Conservation (phyloP, 148 eudicot genomes). For the Salicornia ramosissima region DNA sequence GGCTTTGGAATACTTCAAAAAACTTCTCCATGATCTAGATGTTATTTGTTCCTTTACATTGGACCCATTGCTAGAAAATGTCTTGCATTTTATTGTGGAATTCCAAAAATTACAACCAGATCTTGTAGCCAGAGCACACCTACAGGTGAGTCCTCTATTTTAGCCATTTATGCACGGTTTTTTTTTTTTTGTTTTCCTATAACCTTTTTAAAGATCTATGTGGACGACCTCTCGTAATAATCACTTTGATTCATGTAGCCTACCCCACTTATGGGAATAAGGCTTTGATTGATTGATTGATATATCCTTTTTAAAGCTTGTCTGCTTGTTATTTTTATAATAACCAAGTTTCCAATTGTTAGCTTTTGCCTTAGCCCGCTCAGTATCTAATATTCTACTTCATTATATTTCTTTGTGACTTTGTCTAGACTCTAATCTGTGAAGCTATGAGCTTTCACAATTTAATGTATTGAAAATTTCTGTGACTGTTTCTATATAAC, state of each 20-base stretch:
- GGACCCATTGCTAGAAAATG: slow-evolving; percentile 64
- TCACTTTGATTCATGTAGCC: too few relatives aligned
- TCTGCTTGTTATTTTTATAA: background rate
- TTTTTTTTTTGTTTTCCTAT: too few relatives aligned
- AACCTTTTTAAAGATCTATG: background rate
- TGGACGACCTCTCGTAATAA: too few relatives aligned
- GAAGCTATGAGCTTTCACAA: background rate
- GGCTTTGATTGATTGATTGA: too few relatives aligned
- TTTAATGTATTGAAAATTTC: background rate
- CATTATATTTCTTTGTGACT: background rate
- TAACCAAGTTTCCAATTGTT: background rate
- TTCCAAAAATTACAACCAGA: slow-evolving; percentile 90
- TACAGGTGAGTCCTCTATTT: slow-evolving; percentile 56
- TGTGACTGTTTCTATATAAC: background rate
- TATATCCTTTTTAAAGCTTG: background rate
- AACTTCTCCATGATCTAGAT: slow-evolving; percentile 87
- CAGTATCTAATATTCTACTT: background rate
- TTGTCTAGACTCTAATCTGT: background rate
- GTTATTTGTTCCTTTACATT: slow-evolving; percentile 64
- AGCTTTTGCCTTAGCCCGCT: background rate
- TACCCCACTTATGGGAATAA: too few relatives aligned
- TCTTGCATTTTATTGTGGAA: slow-evolving; percentile 64
- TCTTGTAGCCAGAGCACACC: slow-evolving; percentile 89
- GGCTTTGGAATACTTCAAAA: slow-evolving; percentile 88
- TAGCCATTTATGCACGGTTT: background rate